These are phyloP conservation scores for Erysimum cheiranthoides DNA, from an alignment of 345 rosid genomes.

Conservation along the genomic window DNA sequence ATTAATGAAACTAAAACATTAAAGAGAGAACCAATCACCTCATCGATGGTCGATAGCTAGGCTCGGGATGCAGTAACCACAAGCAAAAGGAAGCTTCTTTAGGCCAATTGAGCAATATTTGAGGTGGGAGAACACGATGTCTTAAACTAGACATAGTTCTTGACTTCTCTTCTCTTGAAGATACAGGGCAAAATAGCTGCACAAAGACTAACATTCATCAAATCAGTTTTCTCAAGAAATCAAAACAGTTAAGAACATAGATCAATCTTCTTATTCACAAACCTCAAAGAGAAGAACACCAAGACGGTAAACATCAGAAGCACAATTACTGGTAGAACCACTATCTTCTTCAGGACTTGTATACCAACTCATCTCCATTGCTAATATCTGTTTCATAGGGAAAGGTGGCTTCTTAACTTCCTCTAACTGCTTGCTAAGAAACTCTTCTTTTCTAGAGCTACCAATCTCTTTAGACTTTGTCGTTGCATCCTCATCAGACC, in stretches of 20 bases:
- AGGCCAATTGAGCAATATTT: conserved; percentile 76
- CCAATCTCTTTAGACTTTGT: conserved; percentile 49
- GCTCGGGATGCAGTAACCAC: conserved; percentile 92
- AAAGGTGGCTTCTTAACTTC: conserved; percentile 69
- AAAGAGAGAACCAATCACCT: conserved; percentile 23
- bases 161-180: conserved; percentile 73
- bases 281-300: conserved; percentile 99
- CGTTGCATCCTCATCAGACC: conserved; percentile 68
- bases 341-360: conserved; percentile 84
- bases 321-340: conserved; percentile 64
- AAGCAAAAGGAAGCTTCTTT: conserved; percentile 95
- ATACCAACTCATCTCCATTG: conserved; percentile 88
- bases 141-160: conserved; percentile 90
- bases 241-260: conserved; percentile 40
- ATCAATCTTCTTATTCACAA: conserved; percentile 29
- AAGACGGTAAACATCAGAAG: conserved; percentile 86
- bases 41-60: conserved; percentile 75
- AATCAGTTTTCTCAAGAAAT: conserved; percentile 31
- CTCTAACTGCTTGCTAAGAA: conserved; percentile 50
- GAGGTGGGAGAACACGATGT: conserved; percentile 97
- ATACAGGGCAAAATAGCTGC: conserved; percentile 73
- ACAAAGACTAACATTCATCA: conserved; percentile 39
- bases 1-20: not conserved
- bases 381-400: conserved; percentile 88
- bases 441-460: conserved; percentile 48